Base-by-base conservation (phyloP, 2,329 filamentous ascomycete species). In the Cladosporium oxysporum region DNA sequence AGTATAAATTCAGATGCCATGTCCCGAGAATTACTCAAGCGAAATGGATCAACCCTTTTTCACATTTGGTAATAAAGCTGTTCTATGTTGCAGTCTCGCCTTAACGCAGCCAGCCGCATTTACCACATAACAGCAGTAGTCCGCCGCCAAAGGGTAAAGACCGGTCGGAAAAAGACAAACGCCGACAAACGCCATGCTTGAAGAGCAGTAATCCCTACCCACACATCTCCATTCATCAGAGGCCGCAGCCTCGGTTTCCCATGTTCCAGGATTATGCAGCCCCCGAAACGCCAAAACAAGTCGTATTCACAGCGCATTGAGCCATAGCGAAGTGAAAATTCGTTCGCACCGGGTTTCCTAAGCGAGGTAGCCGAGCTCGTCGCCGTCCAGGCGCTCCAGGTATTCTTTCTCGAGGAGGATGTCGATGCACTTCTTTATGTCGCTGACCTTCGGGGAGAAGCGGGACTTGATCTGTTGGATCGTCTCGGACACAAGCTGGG, bases 371-470 rank as follows among this genome's bases (percentile, higher is more conserved):
- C 94, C 92, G 67, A 99, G 86, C 76, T 97, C 93, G 75, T 98
- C 95, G 64, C 92, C 93, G 58, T 98, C 95, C 66, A 98, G 82
- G 66, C 95, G 91, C 83, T 99, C 95, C 58, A 99, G 87, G 75
- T 99, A 99, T 79, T 99, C 95, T 84, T 99, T 99, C 84, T 99
- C 95, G 70, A 99, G 89, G 49, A 99, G 85, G 70, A 97, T 97
- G 80, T 99, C 95, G 77, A 99, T 98, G 80, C 95, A 97, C 83
- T 98, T 99, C 84, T 99, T 99, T 86, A 99, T 99, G 73, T 99
- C 95, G 18, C 88, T 85, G 33, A 99, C 87, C 81, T 96, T 96
- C 49, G 95, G 95, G 66, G 93, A 89, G 80, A 99, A 99, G 49
- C 95, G 91, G 50, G 88, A 89, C 77, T 91, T 92, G 78, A 99